A percentile compares a stretch with the other conserved stretches of the same genome.
These are phyloP conservation scores for Hanseniaspora gamundiae DNA, from an alignment of 1,139 yeast genomes.

Conservation along the genomic window DNA sequence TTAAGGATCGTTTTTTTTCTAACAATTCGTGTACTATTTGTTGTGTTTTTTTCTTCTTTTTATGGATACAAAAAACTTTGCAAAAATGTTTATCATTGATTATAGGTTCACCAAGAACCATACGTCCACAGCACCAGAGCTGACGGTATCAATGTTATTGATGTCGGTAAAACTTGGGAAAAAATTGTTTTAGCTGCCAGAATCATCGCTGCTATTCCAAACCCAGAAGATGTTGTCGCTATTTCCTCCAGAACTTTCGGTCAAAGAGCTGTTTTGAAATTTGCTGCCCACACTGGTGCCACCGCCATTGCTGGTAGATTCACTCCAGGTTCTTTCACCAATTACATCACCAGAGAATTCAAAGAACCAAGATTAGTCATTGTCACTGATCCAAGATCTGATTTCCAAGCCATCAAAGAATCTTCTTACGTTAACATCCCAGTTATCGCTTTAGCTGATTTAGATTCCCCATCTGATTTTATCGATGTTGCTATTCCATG, in stretches of 20 bases:
- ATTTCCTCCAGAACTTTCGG: slow-evolving; percentile 99
- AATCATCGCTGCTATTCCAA: slow-evolving; percentile 98
- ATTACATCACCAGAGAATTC: slow-evolving; percentile 99
- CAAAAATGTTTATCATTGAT: slow-evolving; percentile 3
- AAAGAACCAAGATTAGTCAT: slow-evolving; percentile 99
- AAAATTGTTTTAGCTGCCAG: slow-evolving; percentile 99
- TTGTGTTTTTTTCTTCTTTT: background rate
- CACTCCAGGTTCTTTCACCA: slow-evolving; percentile 99
- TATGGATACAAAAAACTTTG: slow-evolving; percentile 2
- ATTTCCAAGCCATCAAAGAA: slow-evolving; percentile 99
- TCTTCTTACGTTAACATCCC: slow-evolving; percentile 99
- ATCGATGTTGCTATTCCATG: slow-evolving; percentile 99
- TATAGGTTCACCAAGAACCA: slow-evolving; percentile 94
- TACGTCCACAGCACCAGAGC: slow-evolving; percentile 99
- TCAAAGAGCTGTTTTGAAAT: slow-evolving; percentile 99
- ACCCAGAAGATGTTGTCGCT: slow-evolving; percentile 96
- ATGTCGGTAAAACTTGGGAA: slow-evolving; percentile 99
- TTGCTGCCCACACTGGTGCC: slow-evolving; percentile 99
- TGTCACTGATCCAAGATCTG: slow-evolving; percentile 99
- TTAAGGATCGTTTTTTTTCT: background rate
- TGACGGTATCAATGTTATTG: slow-evolving; percentile 98
- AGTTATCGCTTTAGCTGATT: slow-evolving; percentile 97
- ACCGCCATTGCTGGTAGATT: slow-evolving; percentile 99
- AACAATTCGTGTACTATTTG: background rate
- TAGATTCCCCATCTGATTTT: slow-evolving; percentile 98